phyloP scores from a whole-genome alignment of 148 eudicot species.

The Drosera capensis region DNA sequence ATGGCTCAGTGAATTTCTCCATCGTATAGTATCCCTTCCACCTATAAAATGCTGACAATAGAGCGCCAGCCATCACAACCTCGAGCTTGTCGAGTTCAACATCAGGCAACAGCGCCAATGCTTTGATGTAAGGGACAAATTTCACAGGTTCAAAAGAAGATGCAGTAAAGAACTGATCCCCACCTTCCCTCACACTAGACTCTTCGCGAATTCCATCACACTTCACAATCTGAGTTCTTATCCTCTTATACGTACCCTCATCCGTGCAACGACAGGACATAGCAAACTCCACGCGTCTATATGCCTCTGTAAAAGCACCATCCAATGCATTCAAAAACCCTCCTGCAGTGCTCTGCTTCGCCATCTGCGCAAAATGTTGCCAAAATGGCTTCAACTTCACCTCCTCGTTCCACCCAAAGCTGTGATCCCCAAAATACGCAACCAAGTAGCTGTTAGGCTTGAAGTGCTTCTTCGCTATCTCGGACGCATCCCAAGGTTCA shows the following conservation, averaged over 20 bases:
- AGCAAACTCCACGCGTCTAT: slow-evolving; percentile 54
- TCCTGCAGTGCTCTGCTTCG: slow-evolving; percentile 41
- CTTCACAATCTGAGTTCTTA: slow-evolving; percentile 31
- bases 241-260: slow-evolving; percentile 20
- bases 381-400: slow-evolving; percentile 42
- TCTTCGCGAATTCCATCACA: slow-evolving; percentile 47
- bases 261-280: slow-evolving; percentile 52
- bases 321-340: slow-evolving; percentile 46
- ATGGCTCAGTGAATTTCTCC: slow-evolving; percentile 21
- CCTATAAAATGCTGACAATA: slow-evolving; percentile 43
- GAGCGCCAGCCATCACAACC: slow-evolving; percentile 29
- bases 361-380: slow-evolving; percentile 40
- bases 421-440: slow-evolving; percentile 61
- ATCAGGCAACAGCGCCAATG: slow-evolving; percentile 28
- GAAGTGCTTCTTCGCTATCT: slow-evolving; percentile 33
- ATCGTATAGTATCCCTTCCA: slow-evolving; percentile 50
- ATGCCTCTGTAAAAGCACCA: slow-evolving; percentile 56
- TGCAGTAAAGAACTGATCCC: slow-evolving; percentile 29
- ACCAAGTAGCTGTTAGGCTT: slow-evolving; percentile 38
- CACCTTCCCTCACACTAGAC: slow-evolving; percentile 21
- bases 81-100: slow-evolving; percentile 26
- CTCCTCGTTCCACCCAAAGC: slow-evolving; percentile 66
- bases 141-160: slow-evolving; percentile 33
- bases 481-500: slow-evolving; percentile 43
- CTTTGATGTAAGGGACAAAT: slow-evolving; percentile 24